These are phyloP conservation scores for Dactylellina drechsleri DNA, from an alignment of 2,329 filamentous ascomycete species.

Conservation along the genomic window DNA sequence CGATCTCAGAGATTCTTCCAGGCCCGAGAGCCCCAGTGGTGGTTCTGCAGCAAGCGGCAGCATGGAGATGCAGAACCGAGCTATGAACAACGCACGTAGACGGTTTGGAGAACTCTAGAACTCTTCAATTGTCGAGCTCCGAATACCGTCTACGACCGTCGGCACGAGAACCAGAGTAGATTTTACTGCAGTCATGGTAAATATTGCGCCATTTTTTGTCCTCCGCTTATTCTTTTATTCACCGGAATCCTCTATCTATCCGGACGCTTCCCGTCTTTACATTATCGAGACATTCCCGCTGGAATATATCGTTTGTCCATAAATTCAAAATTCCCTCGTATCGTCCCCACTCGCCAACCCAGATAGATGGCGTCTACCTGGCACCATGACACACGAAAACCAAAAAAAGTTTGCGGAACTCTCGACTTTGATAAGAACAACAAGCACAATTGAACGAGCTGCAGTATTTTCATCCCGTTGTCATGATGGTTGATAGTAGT, in stretches of 20 bases:
- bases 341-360: slow-evolving; percentile 38
- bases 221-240: slow-evolving; percentile 25
- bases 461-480: slow-evolving; percentile 8
- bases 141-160: not conserved
- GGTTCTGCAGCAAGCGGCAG: slow-evolving; percentile 22
- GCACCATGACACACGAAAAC: slow-evolving; percentile 2
- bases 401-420: slow-evolving; percentile 31
- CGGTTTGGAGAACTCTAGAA: slow-evolving; percentile 52
- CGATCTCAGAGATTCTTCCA: not conserved
- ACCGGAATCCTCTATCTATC: slow-evolving; percentile 38
- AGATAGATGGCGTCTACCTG: not conserved
- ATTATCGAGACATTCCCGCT: slow-evolving; percentile 41
- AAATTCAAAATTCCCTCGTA: slow-evolving; percentile 38
- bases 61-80: too few relatives aligned
- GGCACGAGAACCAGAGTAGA: not conserved
- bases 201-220: slow-evolving; percentile 21
- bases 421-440: slow-evolving; percentile 23
- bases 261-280: slow-evolving; percentile 39
- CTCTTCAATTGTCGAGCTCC: slow-evolving; percentile 49
- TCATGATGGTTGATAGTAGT: slow-evolving; percentile 12
- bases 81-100: slow-evolving; percentile 42
- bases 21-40: not conserved
- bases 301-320: slow-evolving; percentile 28
- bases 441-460: slow-evolving; percentile 15
- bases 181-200: slow-evolving; percentile 10